Evolutionary conservation across 129 eudicot species (phyloP).

Genomic region (Flaveria bidentis): DNA sequence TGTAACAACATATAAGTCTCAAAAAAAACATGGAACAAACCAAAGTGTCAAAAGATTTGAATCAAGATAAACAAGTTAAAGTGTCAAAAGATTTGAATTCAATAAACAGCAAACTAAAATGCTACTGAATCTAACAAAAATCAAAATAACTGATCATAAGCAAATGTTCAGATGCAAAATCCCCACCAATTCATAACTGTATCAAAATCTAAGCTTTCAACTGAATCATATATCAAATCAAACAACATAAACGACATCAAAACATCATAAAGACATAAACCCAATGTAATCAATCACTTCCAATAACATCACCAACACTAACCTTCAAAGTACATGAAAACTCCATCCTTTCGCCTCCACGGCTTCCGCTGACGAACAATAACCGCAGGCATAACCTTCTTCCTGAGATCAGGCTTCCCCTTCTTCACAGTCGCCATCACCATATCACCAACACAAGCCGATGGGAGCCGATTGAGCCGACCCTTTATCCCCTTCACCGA

Average conservation of each 20-base stretch:
- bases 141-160: no score
- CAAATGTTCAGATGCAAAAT: no score
- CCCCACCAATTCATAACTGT: no score
- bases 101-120: not conserved
- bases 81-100: not conserved
- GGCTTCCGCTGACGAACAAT: constrained; percentile 97
- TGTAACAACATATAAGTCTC: not conserved
- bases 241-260: not conserved
- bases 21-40: not conserved
- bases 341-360: constrained; percentile 99
- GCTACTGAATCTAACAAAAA: no score
- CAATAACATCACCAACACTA: not conserved
- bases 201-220: no score
- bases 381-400: constrained; percentile 99
- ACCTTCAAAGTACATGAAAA: constrained; percentile 99
- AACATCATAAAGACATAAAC: no score
- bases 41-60: not conserved
- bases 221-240: not conserved
- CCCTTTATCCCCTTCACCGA: constrained; percentile 89
- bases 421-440: constrained; percentile 99
- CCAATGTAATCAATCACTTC: not conserved
- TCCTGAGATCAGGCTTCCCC: constrained; percentile 97
- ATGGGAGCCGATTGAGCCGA: constrained; percentile 73
- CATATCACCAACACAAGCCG: constrained; percentile 98
- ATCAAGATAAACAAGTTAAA: not conserved